These are phyloP conservation scores for Penicillium brevicompactum DNA, from an alignment of 2,329 filamentous ascomycete genomes.

Conservation along the genomic window DNA sequence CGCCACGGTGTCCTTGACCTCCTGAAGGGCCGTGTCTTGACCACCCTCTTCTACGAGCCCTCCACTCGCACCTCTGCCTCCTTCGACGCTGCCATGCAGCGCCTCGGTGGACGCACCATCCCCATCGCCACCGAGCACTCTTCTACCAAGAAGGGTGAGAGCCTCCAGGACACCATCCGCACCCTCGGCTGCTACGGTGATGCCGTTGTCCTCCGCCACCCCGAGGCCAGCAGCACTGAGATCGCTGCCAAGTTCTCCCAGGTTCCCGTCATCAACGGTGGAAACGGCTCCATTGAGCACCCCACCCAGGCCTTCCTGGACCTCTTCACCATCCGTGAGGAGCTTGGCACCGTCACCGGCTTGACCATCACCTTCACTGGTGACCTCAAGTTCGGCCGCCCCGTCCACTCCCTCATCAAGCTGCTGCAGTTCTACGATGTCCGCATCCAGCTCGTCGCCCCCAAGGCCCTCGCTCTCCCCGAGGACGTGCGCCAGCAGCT, in stretches of 20 bases:
- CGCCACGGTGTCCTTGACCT: constrained; percentile 86
- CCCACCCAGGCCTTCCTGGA: constrained; percentile 97
- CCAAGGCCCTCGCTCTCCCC: constrained; percentile 76
- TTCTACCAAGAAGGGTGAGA: constrained; percentile 91
- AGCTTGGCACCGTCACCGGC: constrained; percentile 91
- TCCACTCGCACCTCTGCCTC: constrained; percentile 94
- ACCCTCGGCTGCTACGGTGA: constrained; percentile 94
- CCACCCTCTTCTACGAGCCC: constrained; percentile 96
- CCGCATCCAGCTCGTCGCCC: constrained; percentile 86
- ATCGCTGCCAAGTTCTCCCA: constrained; percentile 83
- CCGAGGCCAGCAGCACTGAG: constrained; percentile 76
- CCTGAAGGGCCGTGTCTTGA: constrained; percentile 81
- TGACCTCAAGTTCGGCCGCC: constrained; percentile 88
- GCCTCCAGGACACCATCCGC: constrained; percentile 87
- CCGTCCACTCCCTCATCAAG: constrained; percentile 93
- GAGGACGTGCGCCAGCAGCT: constrained; percentile 72
- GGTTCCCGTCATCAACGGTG: constrained; percentile 94
- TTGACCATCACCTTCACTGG: constrained; percentile 95
- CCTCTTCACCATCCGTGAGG: constrained; percentile 97
- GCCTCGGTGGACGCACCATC: constrained; percentile 85
- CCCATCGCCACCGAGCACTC: constrained; percentile 80
- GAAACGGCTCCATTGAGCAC: constrained; percentile 94
- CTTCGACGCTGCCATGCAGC: constrained; percentile 98
- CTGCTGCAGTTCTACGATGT: constrained; percentile 95
- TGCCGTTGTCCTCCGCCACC: constrained; percentile 93